Percentiles rank a stretch among this genome's conserved stretches.
phyloP scores from a whole-genome alignment of 208 protist species.

The Trichomonas vaginalis region DNA sequence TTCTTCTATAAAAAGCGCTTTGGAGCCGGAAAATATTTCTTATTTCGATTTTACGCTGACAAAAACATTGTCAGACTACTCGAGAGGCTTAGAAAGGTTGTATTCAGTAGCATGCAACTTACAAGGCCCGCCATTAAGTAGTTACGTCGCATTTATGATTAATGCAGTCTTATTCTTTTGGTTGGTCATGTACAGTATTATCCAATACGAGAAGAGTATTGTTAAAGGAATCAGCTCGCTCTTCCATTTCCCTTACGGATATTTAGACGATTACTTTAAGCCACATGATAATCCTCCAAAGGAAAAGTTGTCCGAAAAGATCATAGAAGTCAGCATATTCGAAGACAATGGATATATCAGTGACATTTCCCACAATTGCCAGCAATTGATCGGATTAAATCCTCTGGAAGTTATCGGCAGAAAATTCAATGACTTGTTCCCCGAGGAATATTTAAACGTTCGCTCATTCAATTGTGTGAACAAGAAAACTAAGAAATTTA shows the following conservation, averaged over 20 bases:
- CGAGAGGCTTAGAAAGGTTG: background rate
- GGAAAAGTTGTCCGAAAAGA: background rate
- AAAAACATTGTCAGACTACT: background rate
- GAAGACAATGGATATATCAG: background rate
- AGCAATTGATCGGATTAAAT: background rate
- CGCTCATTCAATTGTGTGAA: background rate
- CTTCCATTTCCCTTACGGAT: background rate
- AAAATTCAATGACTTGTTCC: background rate
- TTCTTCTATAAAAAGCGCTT: background rate
- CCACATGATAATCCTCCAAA: background rate
- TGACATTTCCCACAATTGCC: background rate
- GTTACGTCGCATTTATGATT: background rate
- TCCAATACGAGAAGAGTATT: background rate
- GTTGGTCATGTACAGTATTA: background rate
- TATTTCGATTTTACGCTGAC: too few relatives aligned
- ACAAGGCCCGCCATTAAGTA: background rate
- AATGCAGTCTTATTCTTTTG: background rate
- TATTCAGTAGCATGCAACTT: background rate
- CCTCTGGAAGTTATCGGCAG: background rate
- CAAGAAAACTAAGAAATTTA: background rate
- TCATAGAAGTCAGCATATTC: background rate
- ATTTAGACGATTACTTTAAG: background rate
- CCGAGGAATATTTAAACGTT: background rate
- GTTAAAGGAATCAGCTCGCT: background rate
- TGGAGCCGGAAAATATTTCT: background rate